Conservation (phyloP, 169 alveolate species). For the Plasmodium chabaudi region DNA sequence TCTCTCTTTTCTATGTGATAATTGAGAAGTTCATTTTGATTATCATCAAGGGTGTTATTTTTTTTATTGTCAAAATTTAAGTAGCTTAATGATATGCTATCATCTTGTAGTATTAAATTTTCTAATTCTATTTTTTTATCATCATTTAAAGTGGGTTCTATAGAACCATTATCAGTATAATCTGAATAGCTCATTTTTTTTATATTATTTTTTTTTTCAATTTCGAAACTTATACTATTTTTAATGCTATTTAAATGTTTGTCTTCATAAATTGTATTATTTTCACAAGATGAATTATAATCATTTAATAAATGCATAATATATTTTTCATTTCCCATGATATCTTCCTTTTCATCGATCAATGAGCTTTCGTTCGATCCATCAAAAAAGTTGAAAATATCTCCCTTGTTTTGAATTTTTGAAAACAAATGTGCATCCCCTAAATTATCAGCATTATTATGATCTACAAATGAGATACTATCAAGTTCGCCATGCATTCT, state of each 20-base stretch:
- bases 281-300: slow-evolving; percentile 32
- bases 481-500: background rate
- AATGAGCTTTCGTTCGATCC: slow-evolving; percentile 40
- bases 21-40: too few species aligned
- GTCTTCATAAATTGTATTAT: slow-evolving; percentile 33
- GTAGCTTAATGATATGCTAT: background rate
- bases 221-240: slow-evolving; percentile 9
- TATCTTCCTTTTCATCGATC: slow-evolving; percentile 43
- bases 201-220: too few species aligned
- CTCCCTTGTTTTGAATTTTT: slow-evolving; percentile 12
- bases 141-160: background rate
- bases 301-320: slow-evolving; percentile 61
- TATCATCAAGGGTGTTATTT: too few species aligned
- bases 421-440: background rate
- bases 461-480: background rate
- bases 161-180: background rate
- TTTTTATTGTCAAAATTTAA: too few species aligned
- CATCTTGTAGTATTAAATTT: slow-evolving; percentile 26
- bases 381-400: slow-evolving; percentile 13
- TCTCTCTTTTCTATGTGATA: background rate
- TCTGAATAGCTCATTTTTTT: too few species aligned
- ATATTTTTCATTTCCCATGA: slow-evolving; percentile 23
- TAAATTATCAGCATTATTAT: background rate
- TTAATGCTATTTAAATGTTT: background rate
- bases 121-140: slow-evolving; percentile 32